Evolutionary conservation across 2,329 filamentous ascomycete genomes (phyloP), one percentile per base, ranked within the genome.

Genomic region (Talaromyces islandicus): DNA sequence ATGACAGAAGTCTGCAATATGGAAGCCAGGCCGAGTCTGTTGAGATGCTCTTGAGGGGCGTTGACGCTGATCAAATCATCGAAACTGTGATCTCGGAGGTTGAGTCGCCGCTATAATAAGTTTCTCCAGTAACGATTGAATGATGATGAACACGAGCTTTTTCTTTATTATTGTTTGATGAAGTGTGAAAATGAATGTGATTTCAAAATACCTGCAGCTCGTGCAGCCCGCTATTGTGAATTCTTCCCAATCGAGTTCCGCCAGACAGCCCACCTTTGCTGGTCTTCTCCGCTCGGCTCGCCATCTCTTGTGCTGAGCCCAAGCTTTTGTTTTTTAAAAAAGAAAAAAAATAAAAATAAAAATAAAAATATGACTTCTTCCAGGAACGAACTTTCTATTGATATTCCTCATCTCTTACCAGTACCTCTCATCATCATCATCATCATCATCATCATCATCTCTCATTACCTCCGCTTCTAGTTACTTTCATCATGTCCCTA

Each of bases 1-100:
- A 86, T 60, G 94, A 97, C 77, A 83, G 92, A 54, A 97, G 92
- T 71, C 83, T 96, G 79, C 91, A 96, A 72, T 99, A 95, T 86
- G 94, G 94, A 0, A 97, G 93, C 72, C 86, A 89, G 57, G 66
- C 88, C 0, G 80, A 83, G 30, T 89, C 89, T 4, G 85, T 97
- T 1, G 80, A 83, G 64, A 80, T 82, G 17, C 66, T 92, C 54
- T 75, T 97, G 2, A 84, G 88, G 3, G 79, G 79, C 32, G 73
- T 85, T 3, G 83, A 78, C 1, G 76, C 80, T 2, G 82, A 84
- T 56, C 78, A 79, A 62, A 82, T 85, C 2, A 78, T 87, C 50
- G 83, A 86, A 55, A 80, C 84, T 51, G 82, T 86, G 14, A 68
- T 87, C n/a, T 75, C 76, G 32, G 77, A 78, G 57, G 76, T 87